Conservation (phyloP, 352 stramenopile species). For the Pythium oligandrum region DNA sequence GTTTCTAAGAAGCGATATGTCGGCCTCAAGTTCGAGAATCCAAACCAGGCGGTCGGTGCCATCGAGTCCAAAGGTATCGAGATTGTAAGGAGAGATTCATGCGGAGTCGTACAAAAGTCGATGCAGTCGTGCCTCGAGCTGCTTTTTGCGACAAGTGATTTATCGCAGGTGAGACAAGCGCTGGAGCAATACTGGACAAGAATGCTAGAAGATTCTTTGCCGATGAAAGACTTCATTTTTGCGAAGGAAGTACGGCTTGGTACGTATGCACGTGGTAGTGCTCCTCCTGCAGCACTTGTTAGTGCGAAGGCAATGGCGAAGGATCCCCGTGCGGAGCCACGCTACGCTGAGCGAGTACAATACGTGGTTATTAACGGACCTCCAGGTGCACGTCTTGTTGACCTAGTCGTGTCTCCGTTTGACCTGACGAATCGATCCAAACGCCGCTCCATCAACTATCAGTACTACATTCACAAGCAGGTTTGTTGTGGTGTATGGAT, state of each 20-base stretch:
- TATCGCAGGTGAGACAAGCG: conserved; percentile 61
- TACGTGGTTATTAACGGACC: conserved; percentile 90
- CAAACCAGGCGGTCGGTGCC: conserved; percentile 34
- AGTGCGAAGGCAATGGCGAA: conserved; percentile 74
- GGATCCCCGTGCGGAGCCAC: conserved; percentile 69
- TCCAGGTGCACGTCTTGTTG: conserved; percentile 81
- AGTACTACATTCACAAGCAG: conserved; percentile 93
- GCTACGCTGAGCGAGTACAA: conserved; percentile 82
- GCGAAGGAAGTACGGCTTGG: conserved; percentile 83
- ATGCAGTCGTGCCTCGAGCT: conserved; percentile 62
- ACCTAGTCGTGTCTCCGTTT: conserved; percentile 75
- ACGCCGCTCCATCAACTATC: conserved; percentile 79
- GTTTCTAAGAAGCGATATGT: conserved; percentile 96
- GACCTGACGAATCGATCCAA: conserved; percentile 54
- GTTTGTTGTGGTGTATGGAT: neutral
- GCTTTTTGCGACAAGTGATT: conserved; percentile 65
- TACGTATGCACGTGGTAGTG: conserved; percentile 62
- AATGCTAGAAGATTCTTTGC: conserved; percentile 62
- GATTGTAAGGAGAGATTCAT: conserved; percentile 90
- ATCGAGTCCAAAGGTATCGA: conserved; percentile 93
- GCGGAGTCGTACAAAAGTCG: conserved; percentile 73
- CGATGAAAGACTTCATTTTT: conserved; percentile 79
- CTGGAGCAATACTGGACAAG: conserved; percentile 60
- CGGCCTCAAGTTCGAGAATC: conserved; percentile 80
- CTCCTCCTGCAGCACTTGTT: conserved; percentile 72